A percentile compares a stretch with the other conserved stretches of the same genome.
phyloP scores from a whole-genome alignment of 2,329 filamentous ascomycete species.

The Chaetomium sp. region DNA sequence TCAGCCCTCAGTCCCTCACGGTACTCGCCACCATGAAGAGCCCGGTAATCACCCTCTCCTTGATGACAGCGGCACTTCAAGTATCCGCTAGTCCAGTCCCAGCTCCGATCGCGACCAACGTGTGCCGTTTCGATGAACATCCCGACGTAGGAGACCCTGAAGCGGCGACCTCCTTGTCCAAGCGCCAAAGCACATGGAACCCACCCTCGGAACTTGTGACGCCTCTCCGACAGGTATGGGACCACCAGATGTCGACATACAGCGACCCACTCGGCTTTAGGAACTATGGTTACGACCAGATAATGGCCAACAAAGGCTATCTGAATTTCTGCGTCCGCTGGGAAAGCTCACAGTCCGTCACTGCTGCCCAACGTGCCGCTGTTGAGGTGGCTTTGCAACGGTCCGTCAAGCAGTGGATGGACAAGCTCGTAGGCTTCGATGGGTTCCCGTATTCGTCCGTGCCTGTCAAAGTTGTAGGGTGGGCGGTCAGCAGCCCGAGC shows the following conservation, averaged over 20 bases:
- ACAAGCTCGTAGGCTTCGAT: background rate
- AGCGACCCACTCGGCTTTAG: conserved; percentile 7
- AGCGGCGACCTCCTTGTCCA: background rate
- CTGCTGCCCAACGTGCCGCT: background rate
- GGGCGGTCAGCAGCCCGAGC: conserved; percentile 1
- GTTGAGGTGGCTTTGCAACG: background rate
- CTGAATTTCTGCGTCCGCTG: conserved; percentile 9
- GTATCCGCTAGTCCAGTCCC: background rate
- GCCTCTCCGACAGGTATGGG: conserved; percentile 5
- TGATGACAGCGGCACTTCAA: background rate
- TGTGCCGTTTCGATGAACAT: background rate
- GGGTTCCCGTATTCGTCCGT: conserved; percentile 5
- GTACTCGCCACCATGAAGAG: background rate
- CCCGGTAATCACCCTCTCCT: background rate
- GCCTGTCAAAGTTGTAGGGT: conserved; percentile 5
- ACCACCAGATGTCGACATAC: conserved; percentile 6
- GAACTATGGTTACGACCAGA: conserved; percentile 15
- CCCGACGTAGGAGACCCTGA: background rate
- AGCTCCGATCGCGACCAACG: background rate
- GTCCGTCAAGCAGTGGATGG: conserved; percentile 5
- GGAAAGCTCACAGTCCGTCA: conserved; percentile 1
- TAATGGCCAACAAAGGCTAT: conserved; percentile 11
- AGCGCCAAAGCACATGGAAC: conserved; percentile 4
- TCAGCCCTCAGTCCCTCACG: background rate
- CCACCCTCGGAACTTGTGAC: conserved; percentile 1